Percentiles rank a stretch among this genome's conserved stretches.
These are phyloP conservation scores for Dothiorella sarmentorum DNA, from an alignment of 2,329 filamentous ascomycete genomes.

Conservation along the genomic window DNA sequence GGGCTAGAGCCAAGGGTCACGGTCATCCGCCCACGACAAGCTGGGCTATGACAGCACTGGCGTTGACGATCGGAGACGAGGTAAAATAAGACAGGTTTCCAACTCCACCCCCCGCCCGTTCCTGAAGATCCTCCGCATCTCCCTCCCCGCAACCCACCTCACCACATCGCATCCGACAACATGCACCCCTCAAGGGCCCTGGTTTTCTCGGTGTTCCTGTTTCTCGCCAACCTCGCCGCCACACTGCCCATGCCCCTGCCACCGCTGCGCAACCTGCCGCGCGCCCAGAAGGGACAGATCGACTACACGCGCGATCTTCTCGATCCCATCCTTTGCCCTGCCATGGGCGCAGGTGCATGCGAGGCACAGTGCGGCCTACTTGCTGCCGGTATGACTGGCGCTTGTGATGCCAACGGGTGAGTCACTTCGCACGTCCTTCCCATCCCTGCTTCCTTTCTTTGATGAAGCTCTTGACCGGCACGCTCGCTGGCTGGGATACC, in stretches of 20 bases:
- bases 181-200: neutral
- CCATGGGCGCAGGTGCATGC: neutral
- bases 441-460: neutral
- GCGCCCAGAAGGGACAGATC: constrained; percentile 2
- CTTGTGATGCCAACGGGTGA: neutral
- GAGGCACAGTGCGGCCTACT: neutral
- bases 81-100: too few species aligned
- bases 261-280: constrained; percentile 4
- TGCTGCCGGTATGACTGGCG: neutral
- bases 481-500: too few species aligned
- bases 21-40: neutral
- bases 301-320: constrained; percentile 14
- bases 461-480: too few species aligned
- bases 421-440: neutral
- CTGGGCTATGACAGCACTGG: neutral
- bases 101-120: neutral
- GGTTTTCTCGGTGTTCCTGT: neutral
- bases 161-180: neutral
- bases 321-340: constrained; percentile 8
- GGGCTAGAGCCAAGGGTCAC: neutral
- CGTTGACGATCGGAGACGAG: too few species aligned
- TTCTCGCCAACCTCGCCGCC: neutral
- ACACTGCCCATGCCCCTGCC: neutral
- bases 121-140: constrained; percentile 9
- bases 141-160: neutral